Evolutionary conservation across 2,329 filamentous ascomycete species (phyloP), one percentile per base, ranked within the genome.

Genomic region (Pyricularia grisea): DNA sequence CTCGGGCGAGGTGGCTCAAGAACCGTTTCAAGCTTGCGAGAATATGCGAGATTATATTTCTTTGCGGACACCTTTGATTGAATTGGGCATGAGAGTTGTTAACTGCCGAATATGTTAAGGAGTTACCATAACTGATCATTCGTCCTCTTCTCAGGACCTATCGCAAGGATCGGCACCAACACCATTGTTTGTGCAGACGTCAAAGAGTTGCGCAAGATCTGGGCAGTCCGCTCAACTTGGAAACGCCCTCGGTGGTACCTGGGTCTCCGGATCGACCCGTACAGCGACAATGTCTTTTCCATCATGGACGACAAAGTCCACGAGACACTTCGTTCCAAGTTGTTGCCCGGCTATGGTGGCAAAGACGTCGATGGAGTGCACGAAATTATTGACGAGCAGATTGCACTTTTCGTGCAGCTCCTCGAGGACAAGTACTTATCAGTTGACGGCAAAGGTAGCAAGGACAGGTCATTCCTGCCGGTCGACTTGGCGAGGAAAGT

Each of bases 251-350:
- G 71, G 14, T 70, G 81, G 80, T 85, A 85, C 72, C 79, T 82
- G 68, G 81, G 79, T 2, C 77, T 85, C 70, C 79, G 81, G 14
- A 77, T 88, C 70, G 81, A 87, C 70, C 81, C 83, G 0, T 77
- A 81, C 60, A 77, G 79, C 23, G 81, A 87, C 74, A 85, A 82
- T 71, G 78, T 84, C 23, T 80, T 87, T 69, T 83, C 82, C 2
- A 79, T 82, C 33, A 78, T 80, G 33, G 79, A 87, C 71, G 82
- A 83, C 68, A 76, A 76, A 20, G 75, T 78, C 25, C 85, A 87
- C 73, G 73, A 73, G 25, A 67, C 63, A 11, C 71, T 75, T 77
- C 68, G 84, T 79, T 71, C 74, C 73, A 69, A 80, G 79, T 67
- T 79, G 30, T 30, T 71, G 27, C 73, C 73, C 0, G 75, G 74